phyloP scores from a whole-genome alignment of 2,329 filamentous ascomycete genomes.

The Aspergillus sp. region DNA sequence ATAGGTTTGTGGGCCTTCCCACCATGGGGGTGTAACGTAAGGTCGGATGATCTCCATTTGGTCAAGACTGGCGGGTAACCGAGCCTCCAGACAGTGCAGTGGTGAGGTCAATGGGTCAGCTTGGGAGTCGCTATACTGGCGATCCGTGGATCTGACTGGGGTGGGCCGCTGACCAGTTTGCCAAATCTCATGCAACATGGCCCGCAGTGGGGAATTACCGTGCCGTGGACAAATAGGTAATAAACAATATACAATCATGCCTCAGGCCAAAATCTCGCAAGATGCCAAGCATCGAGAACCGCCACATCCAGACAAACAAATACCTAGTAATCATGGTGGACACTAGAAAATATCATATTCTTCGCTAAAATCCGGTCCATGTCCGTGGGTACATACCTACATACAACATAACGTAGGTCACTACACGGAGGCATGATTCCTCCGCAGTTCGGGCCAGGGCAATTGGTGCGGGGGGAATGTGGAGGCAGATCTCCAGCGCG shows the following conservation, averaged over 20 bases:
- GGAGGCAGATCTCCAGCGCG: slow-evolving; percentile 19
- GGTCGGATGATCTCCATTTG: background rate
- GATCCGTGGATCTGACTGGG: background rate
- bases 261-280: no score
- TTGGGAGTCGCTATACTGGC: background rate
- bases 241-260: no score
- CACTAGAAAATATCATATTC: no score
- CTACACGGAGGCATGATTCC: slow-evolving; percentile 16
- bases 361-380: no score
- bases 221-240: no score
- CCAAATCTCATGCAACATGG: background rate
- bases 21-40: background rate
- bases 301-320: no score
- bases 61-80: background rate
- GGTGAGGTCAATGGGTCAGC: background rate
- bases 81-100: background rate
- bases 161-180: background rate
- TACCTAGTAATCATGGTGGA: no score
- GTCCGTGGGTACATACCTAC: no score
- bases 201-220: background rate
- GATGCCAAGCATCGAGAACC: no score
- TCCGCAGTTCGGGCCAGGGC: slow-evolving; percentile 16
- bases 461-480: slow-evolving; percentile 16
- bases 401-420: no score
- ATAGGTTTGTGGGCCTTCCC: background rate